phyloP scores from a whole-genome alignment of 768 basidiomycete genomes.

The Daedaleopsis sinensis region DNA sequence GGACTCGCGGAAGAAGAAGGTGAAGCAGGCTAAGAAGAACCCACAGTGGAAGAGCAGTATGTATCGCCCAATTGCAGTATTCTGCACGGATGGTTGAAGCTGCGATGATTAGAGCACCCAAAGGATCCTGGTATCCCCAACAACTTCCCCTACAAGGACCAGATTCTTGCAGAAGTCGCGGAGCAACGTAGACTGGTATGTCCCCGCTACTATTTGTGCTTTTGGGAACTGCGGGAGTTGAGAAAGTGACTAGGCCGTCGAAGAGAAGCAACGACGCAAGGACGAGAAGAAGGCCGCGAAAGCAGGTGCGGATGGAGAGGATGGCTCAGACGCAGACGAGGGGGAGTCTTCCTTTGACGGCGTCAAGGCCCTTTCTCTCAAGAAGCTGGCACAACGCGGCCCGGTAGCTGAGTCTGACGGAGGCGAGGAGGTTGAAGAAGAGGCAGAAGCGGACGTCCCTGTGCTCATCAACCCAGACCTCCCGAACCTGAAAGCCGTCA shows the following conservation, averaged over 20 bases:
- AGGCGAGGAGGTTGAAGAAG: constrained; percentile 30
- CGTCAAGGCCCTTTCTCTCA: constrained; percentile 38
- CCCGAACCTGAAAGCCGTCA: constrained; percentile 62
- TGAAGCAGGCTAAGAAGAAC: constrained; percentile 77
- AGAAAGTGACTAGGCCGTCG: constrained; percentile 55
- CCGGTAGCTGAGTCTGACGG: constrained; percentile 8
- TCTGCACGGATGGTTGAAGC: neutral
- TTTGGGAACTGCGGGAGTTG: too few relatives aligned
- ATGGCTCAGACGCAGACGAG: constrained; percentile 33
- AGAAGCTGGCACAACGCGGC: neutral
- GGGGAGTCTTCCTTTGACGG: constrained; percentile 42
- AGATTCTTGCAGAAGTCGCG: constrained; percentile 88
- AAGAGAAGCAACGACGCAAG: constrained; percentile 71
- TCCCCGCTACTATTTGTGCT: constrained; percentile 9
- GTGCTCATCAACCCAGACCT: constrained; percentile 65
- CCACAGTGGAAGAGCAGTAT: constrained; percentile 87
- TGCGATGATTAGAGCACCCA: constrained; percentile 55
- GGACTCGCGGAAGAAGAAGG: constrained; percentile 76
- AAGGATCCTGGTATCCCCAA: constrained; percentile 96
- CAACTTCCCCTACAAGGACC: constrained; percentile 92
- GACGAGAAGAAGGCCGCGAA: constrained; percentile 61
- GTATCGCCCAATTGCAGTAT: constrained; percentile 20
- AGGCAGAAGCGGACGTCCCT: constrained; percentile 59
- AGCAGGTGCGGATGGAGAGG: constrained; percentile 29
- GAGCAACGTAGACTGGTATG: constrained; percentile 77